phyloP scores from a whole-genome alignment of 495 filamentous ascomycete genomes.

The Sporormia fimetaria region DNA sequence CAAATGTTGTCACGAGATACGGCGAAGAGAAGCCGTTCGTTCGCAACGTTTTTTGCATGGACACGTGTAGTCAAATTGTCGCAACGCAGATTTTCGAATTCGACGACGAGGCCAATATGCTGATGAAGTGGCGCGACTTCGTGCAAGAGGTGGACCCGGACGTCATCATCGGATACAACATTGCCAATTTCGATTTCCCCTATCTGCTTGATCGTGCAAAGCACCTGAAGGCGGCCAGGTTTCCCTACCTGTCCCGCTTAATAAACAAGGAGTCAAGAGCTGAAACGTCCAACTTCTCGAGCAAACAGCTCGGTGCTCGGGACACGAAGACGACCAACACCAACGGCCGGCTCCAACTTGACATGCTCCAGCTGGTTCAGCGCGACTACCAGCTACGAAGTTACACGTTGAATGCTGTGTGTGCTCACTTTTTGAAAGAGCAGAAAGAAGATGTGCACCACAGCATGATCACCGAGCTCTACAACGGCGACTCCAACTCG shows the following conservation, averaged over 20 bases:
- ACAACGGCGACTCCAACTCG: conserved; percentile 88
- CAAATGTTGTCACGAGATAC: conserved; percentile 91
- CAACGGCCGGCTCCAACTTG: conserved; percentile 84
- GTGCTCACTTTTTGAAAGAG: conserved; percentile 89
- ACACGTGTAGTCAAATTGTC: conserved; percentile 82
- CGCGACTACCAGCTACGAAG: conserved; percentile 88
- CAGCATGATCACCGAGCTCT: conserved; percentile 97
- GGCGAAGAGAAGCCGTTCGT: conserved; percentile 94
- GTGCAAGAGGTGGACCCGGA: conserved; percentile 87
- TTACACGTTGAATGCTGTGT: conserved; percentile 96
- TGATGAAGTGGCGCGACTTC: conserved; percentile 80
- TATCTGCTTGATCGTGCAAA: conserved; percentile 87
- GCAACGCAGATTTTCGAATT: conserved; percentile 88
- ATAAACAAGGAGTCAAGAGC: conserved; percentile 50
- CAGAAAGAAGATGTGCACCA: conserved; percentile 99
- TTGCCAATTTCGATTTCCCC: conserved; percentile 96
- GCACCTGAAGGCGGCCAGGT: conserved; percentile 60
- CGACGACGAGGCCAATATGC: conserved; percentile 69
- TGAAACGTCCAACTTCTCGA: conserved; percentile 76
- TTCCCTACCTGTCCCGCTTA: conserved; percentile 78
- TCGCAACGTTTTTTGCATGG: conserved; percentile 89
- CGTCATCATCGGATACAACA: conserved; percentile 98
- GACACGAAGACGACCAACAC: conserved; percentile 91
- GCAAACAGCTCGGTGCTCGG: conserved; percentile 97
- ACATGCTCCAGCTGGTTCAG: conserved; percentile 86